Evolutionary conservation across 164 flowering plant genomes (phyloP).

Genomic region (Nymphaea colorata): DNA sequence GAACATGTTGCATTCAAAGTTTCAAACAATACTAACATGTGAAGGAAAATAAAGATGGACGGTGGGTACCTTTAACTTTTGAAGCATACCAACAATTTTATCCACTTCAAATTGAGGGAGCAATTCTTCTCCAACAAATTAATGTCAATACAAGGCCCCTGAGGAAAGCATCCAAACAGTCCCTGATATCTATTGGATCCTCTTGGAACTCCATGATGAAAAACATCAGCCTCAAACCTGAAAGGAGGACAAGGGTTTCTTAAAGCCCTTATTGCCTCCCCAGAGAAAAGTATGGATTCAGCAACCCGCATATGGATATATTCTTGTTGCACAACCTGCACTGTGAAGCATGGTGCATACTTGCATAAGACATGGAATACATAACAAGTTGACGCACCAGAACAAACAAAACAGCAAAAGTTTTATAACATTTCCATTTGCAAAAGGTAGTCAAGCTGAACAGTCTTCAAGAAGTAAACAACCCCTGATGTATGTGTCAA

Average conservation of each 20-base stretch:
- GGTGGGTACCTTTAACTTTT: constrained; percentile 53
- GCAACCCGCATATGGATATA: constrained; percentile 90
- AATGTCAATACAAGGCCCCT: constrained; percentile 27
- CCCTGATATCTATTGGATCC: constrained; percentile 44
- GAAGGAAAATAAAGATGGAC: too few species aligned
- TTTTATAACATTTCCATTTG: too few species aligned
- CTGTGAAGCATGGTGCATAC: too few species aligned
- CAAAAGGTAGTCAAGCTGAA: too few species aligned
- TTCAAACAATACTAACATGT: too few species aligned
- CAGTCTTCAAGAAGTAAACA: too few species aligned
- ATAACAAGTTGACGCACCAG: too few species aligned
- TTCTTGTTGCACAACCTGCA: constrained; percentile 98
- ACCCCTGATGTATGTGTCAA: too few species aligned
- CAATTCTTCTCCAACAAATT: constrained; percentile 54
- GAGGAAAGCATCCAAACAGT: constrained; percentile 26
- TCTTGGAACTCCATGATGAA: constrained; percentile 34
- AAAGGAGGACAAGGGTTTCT: constrained; percentile 81
- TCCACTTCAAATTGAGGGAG: constrained; percentile 88
- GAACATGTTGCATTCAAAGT: too few species aligned
- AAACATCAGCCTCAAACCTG: constrained; percentile 28
- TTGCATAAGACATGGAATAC: too few species aligned
- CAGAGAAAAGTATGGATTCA: constrained; percentile 88
- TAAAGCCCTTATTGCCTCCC: constrained; percentile 87
- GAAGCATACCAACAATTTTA: constrained; percentile 82
- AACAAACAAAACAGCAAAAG: too few species aligned